These are phyloP conservation scores for Yamadazyma diddensiae DNA, from an alignment of 1,139 yeast genomes.

Conservation along the genomic window DNA sequence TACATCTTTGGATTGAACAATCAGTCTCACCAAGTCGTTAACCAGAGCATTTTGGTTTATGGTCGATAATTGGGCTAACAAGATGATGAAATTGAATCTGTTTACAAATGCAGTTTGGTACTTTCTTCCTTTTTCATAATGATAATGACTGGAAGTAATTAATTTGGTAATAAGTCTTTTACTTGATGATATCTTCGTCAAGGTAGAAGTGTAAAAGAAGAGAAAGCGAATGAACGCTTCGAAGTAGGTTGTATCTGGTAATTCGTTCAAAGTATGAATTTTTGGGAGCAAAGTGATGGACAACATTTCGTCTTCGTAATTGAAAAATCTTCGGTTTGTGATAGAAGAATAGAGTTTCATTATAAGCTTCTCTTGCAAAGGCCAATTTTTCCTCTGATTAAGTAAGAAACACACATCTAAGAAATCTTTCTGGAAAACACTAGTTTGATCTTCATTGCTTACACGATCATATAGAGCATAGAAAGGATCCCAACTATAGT, in stretches of 20 bases:
- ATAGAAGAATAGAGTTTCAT: conserved; percentile 28
- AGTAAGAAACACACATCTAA: conserved; percentile 29
- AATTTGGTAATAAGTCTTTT: conserved; percentile 38
- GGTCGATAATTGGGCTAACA: conserved; percentile 34
- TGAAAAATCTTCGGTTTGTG: conserved; percentile 34
- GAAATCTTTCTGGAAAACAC: conserved; percentile 24
- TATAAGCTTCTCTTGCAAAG: conserved; percentile 34
- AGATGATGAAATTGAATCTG: conserved; percentile 34
- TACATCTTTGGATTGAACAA: conserved; percentile 23
- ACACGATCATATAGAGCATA: conserved; percentile 20
- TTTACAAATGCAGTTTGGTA: conserved; percentile 35
- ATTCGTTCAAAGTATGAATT: conserved; percentile 27
- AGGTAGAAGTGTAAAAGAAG: conserved; percentile 31
- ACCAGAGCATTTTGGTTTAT: conserved; percentile 33
- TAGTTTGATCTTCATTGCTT: conserved; percentile 9
- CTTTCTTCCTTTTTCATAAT: conserved; percentile 23
- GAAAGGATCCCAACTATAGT: conserved; percentile 26
- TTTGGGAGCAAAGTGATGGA: conserved; percentile 24
- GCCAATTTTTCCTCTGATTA: conserved; percentile 31
- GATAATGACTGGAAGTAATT: conserved; percentile 36
- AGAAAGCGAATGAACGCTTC: conserved; percentile 38
- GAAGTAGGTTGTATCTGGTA: conserved; percentile 34
- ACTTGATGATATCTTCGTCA: conserved; percentile 19
- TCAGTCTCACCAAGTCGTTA: conserved; percentile 23
- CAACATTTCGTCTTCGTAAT: conserved; percentile 34